A percentile compares a stretch with the other conserved stretches of the same genome.
Conservation (phyloP, 2,329 filamentous ascomycete species). For the Paecilomyces niveus region DNA sequence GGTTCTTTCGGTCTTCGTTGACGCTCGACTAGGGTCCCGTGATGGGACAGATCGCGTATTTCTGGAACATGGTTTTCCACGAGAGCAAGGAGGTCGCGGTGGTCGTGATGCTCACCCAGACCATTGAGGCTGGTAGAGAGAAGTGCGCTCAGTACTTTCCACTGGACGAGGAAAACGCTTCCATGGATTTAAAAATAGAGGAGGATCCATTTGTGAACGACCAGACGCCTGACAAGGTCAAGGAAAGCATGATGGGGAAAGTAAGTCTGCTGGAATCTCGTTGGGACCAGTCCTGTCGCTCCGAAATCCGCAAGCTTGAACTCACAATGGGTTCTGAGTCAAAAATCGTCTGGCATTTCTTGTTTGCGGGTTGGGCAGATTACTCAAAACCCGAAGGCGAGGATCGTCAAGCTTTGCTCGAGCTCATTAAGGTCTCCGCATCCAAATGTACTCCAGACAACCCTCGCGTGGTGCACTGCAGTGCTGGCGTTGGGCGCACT, state of each 20-base stretch:
- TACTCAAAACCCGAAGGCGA: constrained; percentile 66
- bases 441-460: constrained; percentile 47
- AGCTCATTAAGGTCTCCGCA: constrained; percentile 43
- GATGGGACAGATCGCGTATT: constrained; percentile 64
- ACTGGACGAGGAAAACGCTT: constrained; percentile 44
- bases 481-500: constrained; percentile 85
- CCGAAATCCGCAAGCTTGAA: constrained; percentile 66
- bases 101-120: constrained; percentile 91
- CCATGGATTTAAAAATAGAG: constrained; percentile 34
- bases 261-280: constrained; percentile 54
- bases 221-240: constrained; percentile 56
- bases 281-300: constrained; percentile 52
- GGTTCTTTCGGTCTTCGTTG: background rate
- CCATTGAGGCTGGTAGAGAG: constrained; percentile 66
- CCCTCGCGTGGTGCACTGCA: constrained; percentile 79
- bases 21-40: constrained; percentile 61
- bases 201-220: constrained; percentile 44
- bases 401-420: constrained; percentile 44
- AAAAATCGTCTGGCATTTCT: constrained; percentile 70
- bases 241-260: constrained; percentile 57
- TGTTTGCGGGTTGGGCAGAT: constrained; percentile 86
- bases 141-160: constrained; percentile 93
- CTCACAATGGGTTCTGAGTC: constrained; percentile 45
- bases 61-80: constrained; percentile 94
- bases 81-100: constrained; percentile 69